phyloP scores from a whole-genome alignment of 495 filamentous ascomycete species.

The Tuber calosporum region DNA sequence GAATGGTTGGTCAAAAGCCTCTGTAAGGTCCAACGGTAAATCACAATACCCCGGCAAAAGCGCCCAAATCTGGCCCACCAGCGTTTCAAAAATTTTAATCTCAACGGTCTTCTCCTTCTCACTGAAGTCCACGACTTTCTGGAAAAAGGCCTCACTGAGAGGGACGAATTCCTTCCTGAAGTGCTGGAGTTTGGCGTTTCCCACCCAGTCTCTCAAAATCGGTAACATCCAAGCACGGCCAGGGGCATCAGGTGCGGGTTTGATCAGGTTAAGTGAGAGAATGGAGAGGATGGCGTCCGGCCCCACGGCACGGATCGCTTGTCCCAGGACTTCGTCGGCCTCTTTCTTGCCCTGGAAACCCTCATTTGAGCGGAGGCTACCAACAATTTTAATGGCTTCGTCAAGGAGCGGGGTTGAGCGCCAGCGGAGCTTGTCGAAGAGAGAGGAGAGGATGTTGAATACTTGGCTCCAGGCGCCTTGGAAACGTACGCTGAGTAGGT shows the following conservation, averaged over 20 bases:
- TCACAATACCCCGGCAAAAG: constrained; percentile 93
- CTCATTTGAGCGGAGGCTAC: constrained; percentile 80
- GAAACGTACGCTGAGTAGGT: constrained; percentile 78
- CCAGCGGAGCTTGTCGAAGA: constrained; percentile 84
- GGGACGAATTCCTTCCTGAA: constrained; percentile 82
- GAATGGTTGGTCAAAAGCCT: constrained; percentile 78
- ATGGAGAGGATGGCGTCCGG: constrained; percentile 71
- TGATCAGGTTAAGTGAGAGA: constrained; percentile 74
- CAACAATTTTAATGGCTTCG: constrained; percentile 65
- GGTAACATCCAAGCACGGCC: constrained; percentile 94
- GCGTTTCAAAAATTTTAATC: constrained; percentile 91
- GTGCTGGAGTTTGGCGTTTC: constrained; percentile 75
- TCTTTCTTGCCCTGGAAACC: constrained; percentile 92
- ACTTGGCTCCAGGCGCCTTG: constrained; percentile 93
- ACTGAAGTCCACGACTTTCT: constrained; percentile 73
- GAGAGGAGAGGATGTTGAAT: constrained; percentile 78
- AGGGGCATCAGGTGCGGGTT: constrained; percentile 64
- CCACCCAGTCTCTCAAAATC: constrained; percentile 72
- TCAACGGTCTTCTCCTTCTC: constrained; percentile 79
- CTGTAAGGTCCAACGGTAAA: constrained; percentile 68
- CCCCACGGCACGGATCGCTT: constrained; percentile 80
- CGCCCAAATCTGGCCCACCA: constrained; percentile 93
- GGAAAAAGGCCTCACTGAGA: constrained; percentile 81
- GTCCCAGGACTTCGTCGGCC: constrained; percentile 78
- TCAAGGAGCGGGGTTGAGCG: constrained; percentile 66